Conservation (phyloP, 345 rosid genomes). For the Ceriops zippeliana region DNA sequence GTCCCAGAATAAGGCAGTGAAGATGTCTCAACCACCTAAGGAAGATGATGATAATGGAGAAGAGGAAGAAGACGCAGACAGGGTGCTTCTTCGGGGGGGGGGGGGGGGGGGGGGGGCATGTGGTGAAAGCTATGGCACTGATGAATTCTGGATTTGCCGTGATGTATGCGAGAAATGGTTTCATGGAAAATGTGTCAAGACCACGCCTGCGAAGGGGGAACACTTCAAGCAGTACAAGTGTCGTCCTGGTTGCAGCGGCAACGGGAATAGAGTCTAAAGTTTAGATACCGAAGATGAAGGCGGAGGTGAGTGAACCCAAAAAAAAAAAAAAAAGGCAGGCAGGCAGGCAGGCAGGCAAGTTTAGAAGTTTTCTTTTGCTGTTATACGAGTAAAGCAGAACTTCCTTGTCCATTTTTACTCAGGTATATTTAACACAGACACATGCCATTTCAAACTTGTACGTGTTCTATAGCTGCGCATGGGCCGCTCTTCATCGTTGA, state of each 20-base stretch:
- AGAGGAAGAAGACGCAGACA: constrained; percentile 83
- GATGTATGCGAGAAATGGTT: constrained; percentile 97
- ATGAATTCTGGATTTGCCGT: constrained; percentile 98
- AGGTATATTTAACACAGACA: too few species aligned
- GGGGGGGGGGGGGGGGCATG: constrained; percentile 64
- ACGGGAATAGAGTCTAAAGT: constrained; percentile 80
- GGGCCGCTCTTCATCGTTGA: too few species aligned
- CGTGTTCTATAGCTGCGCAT: too few species aligned
- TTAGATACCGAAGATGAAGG: constrained; percentile 28
- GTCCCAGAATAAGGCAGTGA: constrained; percentile 50
- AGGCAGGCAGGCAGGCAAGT: constrained; percentile 24
- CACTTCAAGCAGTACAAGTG: constrained; percentile 99
- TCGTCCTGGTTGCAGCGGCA: constrained; percentile 95
- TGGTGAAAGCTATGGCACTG: constrained; percentile 87
- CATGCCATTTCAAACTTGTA: too few species aligned
- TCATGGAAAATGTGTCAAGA: constrained; percentile 99
- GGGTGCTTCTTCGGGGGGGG: constrained; percentile 83
- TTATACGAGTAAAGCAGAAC: constrained; percentile 41
- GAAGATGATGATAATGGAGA: constrained; percentile 93
- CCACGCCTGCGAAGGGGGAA: constrained; percentile 98
- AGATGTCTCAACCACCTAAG: constrained; percentile 71
- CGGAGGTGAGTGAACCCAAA: constrained; percentile 17
- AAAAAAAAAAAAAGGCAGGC: constrained; percentile 1
- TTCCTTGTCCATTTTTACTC: constrained; percentile 5
- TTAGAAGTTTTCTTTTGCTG: constrained; percentile 30